Evolutionary conservation across 345 rosid genomes (phyloP).

Genomic region (Syzygium jambos): DNA sequence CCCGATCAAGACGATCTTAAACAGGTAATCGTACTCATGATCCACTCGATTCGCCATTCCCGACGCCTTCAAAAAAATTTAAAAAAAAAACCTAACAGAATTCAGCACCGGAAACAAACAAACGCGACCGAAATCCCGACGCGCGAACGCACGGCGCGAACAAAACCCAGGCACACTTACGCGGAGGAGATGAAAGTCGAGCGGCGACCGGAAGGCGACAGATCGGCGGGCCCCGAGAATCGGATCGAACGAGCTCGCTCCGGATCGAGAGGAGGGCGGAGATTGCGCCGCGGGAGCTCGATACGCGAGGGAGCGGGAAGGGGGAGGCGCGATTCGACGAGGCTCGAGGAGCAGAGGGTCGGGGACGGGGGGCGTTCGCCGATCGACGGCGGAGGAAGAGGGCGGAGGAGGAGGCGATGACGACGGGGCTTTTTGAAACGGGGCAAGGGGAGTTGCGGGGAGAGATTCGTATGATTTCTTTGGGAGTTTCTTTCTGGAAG

Average conservation of each 20-base stretch:
- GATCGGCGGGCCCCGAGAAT: not conserved
- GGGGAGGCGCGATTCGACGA: not conserved
- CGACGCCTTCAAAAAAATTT: not conserved
- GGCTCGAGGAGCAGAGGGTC: not conserved
- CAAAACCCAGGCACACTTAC: not conserved
- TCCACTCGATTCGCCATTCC: slow-evolving; percentile 33
- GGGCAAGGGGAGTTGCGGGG: not conserved
- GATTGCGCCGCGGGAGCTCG: not conserved
- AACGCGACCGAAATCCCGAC: not conserved
- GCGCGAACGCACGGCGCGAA: not conserved
- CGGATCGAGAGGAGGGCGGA: not conserved
- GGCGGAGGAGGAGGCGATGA: not conserved
- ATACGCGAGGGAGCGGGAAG: not conserved
- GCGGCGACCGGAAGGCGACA: not conserved
- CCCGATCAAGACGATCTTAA: slow-evolving; percentile 39
- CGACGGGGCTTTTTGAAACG: not conserved
- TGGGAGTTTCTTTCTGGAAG: not conserved
- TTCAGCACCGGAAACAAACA: not conserved
- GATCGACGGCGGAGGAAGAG: not conserved
- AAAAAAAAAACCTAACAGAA: not conserved
- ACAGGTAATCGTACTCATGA: slow-evolving; percentile 36
- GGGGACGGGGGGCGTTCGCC: not conserved
- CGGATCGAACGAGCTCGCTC: not conserved
- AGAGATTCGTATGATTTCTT: not conserved
- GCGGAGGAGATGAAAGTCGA: not conserved